Evolutionary conservation across 208 protist species (phyloP), one percentile per base, ranked within the genome.

Genomic region (Leishmania tarentolae): DNA sequence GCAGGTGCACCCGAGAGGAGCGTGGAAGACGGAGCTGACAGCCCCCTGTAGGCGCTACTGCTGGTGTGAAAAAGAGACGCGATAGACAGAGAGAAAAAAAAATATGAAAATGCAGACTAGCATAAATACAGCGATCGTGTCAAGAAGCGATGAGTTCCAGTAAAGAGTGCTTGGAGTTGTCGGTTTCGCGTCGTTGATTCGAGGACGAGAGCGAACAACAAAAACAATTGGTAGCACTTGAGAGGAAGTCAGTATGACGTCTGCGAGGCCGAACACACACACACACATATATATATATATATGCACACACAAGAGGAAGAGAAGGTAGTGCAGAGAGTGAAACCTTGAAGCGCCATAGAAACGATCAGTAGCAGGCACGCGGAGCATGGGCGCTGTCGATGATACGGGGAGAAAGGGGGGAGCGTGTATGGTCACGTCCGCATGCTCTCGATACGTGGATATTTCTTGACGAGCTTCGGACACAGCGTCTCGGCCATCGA

Each of bases 251-350:
- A 8, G 46, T 28, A 70, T 19, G 56, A 59, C 24, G 7, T 19
- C 8, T 42, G 19, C 6, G 42, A 40, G 17, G 19, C 9, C 0
- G 21, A 7, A 42, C 24, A 53, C 53, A 5, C 21, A 68, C 57
- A 35, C 21, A 79, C 17, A n/a, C n/a, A n/a, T n/a, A n/a, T n/a
- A n/a, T n/a, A n/a, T n/a, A 42, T 11, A 53, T 35, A 5, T 9
- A 68, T 44, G 28, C 21, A 79, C 17, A 28, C 21, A 61, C 56
- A 17, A 71, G 52, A 75, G 37, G 71, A 17, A 17, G 35, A 76
- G 28, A 70, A 11, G 82, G 44, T 79, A 47, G 75, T 19, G 66
- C 4, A 86, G 35, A 21, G 44, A 71, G 72, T 42, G 47, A 69
- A 44, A 73, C 44, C 63, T 11, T 40, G 44, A n/a, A 61, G 6